A percentile compares a stretch with the other conserved stretches of the same genome.
These are phyloP conservation scores for Aspergillus saccharolyticus DNA, from an alignment of 495 filamentous ascomycete species.

Conservation along the genomic window DNA sequence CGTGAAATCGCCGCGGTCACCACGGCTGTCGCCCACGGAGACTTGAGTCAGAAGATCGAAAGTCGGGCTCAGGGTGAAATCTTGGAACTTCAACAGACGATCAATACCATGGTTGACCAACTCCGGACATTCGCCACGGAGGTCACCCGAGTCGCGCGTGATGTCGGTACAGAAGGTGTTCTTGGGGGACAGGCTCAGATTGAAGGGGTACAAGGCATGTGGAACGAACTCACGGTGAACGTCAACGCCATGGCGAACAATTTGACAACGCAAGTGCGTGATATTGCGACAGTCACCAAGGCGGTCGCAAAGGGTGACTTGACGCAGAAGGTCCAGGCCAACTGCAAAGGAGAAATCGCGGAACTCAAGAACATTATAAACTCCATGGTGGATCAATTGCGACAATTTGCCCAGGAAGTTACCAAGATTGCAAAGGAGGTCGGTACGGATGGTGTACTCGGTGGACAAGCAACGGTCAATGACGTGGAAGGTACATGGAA, in stretches of 20 bases:
- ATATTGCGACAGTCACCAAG: conserved; percentile 98
- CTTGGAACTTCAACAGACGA: conserved; percentile 91
- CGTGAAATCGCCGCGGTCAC: conserved; percentile 97
- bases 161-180: conserved; percentile 96
- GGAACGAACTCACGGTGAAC: conserved; percentile 97
- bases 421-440: conserved; percentile 97
- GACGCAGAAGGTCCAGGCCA: conserved; percentile 93
- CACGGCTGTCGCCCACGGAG: conserved; percentile 92
- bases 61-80: conserved; percentile 94
- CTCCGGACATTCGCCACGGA: conserved; percentile 94
- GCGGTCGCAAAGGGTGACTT: conserved; percentile 94
- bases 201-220: conserved; percentile 77
- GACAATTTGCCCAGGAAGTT: conserved; percentile 95
- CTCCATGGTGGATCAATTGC: conserved; percentile 96
- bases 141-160: conserved; percentile 91
- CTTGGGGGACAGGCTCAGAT: conserved; percentile 96
- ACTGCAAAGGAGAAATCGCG: conserved; percentile 94
- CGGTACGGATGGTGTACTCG: conserved; percentile 91
- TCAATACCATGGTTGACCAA: conserved; percentile 99
- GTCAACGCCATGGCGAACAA: conserved; percentile 99
- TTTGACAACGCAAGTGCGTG: conserved; percentile 93
- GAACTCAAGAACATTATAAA: conserved; percentile 97
- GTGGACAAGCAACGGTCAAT: conserved; percentile 93
- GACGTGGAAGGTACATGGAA: conserved; percentile 98
- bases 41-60: conserved; percentile 93